Evolutionary conservation across 805 yeast genomes (phyloP), one percentile per base, ranked within the genome.

Genomic region (Wickerhamiella azyma): DNA sequence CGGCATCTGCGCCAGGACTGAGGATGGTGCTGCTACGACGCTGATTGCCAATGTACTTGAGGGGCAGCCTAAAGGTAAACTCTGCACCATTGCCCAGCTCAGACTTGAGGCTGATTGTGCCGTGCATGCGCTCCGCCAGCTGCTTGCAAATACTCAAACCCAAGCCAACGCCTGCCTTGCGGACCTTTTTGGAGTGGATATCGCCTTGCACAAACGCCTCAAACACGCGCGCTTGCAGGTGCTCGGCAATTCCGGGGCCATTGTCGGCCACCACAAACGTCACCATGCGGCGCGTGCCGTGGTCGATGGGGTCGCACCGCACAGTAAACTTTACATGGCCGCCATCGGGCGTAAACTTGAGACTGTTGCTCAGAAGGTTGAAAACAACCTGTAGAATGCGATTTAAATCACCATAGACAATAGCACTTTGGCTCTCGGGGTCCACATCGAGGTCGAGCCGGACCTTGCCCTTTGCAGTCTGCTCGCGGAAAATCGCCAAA

Each of bases 191-290:
- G 0, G 96, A 85, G 30, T 26, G 29, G 61, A 86, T 95, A 58
- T 89, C 97, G 45, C 97, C 98, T 65, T 89, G 98, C 16, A 88
- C 86, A 67, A 89, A 89, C 1, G 97, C 96, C 57, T 92, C 96
- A 62, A 89, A 89, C 1, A 89, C 94, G 50, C 81, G 77, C 38
- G 77, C 77, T 57, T 84, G 96, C 46, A 86, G 63, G 1, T 79
- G 76, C 11, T 80, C 77, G 36, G 85, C 94, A 45, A 89, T 88
- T 49, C 98, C 98, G 0, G 96, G 88, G 3, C 98, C 97, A 0
- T 94, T 85, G 60, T 89, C 98, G 32, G 70, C 71, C 10, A 89
- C 96, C 48, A 77, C 76, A 42, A 88, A 74, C 51, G 79, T 79
- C 28, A 79, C 58, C 1, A 70, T 80, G 79, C 83, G 76, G 11